phyloP scores from a whole-genome alignment of 2,329 filamentous ascomycete genomes.

The Cladosporium sp. region DNA sequence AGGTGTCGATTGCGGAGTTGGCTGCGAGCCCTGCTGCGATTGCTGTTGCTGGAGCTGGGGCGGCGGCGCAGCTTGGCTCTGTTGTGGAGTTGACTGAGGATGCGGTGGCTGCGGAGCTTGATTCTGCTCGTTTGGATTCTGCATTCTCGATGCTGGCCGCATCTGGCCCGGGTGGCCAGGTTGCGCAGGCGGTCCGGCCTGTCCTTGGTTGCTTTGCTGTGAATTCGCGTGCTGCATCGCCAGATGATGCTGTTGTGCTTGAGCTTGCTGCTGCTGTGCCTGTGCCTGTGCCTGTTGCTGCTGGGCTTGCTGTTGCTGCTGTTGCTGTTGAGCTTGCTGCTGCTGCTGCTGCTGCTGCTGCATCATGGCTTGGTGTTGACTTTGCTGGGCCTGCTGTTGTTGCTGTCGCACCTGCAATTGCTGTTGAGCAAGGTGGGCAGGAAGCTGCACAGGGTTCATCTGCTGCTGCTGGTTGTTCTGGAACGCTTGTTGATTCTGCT shows the following conservation, averaged over 20 bases:
- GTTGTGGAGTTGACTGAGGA: constrained; percentile 26
- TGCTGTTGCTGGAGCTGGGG: constrained; percentile 40
- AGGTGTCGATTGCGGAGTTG: constrained; percentile 20
- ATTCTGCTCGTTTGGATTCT: constrained; percentile 34
- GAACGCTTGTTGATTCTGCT: constrained; percentile 41
- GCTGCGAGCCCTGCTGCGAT: constrained; percentile 22
- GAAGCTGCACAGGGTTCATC: constrained; percentile 24
- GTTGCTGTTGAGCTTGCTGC: constrained; percentile 23
- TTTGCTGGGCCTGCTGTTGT: constrained; percentile 25
- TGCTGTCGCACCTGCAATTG: constrained; percentile 23
- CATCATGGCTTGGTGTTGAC: constrained; percentile 23
- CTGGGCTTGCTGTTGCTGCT: constrained; percentile 25
- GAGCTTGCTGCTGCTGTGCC: constrained; percentile 31
- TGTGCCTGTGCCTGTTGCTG: constrained; percentile 29
- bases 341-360: constrained; percentile 19
- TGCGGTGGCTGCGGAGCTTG: constrained; percentile 27
- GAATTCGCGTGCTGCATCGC: constrained; percentile 51
- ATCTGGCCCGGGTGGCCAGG: constrained; percentile 40
- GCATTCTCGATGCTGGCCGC: constrained; percentile 42
- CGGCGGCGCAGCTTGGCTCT: constrained; percentile 29
- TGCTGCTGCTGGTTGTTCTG: constrained; percentile 31
- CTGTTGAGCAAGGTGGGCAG: constrained; percentile 28
- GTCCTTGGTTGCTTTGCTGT: constrained; percentile 51
- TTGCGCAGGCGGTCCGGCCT: constrained; percentile 43
- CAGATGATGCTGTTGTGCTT: constrained; percentile 38